Percentiles rank a stretch among this genome's conserved stretches.
Conservation (phyloP, 192 early-diverging fungal genomes). For the Piromyces finnis region DNA sequence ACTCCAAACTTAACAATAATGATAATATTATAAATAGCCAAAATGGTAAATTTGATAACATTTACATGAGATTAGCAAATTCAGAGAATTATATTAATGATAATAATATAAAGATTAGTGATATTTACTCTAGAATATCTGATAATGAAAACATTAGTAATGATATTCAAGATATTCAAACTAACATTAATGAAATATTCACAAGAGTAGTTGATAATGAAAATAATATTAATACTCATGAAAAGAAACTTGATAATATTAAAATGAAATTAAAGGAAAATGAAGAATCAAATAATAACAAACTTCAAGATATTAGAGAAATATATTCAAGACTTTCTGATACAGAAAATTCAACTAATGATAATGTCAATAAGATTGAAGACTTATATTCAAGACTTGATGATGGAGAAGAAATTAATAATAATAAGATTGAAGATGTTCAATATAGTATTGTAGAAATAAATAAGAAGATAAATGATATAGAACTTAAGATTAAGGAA, state of each 20-base stretch:
- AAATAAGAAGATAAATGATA: background rate
- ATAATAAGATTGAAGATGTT: background rate
- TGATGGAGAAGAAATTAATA: background rate
- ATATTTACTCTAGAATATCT: background rate
- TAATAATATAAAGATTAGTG: background rate
- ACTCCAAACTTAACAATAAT: background rate
- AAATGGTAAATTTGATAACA: background rate
- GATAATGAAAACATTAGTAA: background rate
- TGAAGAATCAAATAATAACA: background rate
- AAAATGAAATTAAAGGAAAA: background rate
- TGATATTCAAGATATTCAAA: background rate
- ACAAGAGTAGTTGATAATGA: background rate
- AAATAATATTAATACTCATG: background rate
- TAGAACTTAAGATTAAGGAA: background rate
- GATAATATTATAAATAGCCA: background rate
- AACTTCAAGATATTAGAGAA: background rate
- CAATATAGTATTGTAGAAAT: background rate
- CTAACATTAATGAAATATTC: background rate
- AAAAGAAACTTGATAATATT: background rate
- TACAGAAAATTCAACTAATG: background rate
- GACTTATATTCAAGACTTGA: background rate
- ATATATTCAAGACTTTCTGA: background rate
- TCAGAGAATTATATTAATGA: background rate
- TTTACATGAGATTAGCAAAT: background rate
- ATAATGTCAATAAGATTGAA: background rate